Evolutionary conservation across 805 yeast genomes (phyloP), one percentile per base, ranked within the genome.

Genomic region (Metschnikowia anglica): DNA sequence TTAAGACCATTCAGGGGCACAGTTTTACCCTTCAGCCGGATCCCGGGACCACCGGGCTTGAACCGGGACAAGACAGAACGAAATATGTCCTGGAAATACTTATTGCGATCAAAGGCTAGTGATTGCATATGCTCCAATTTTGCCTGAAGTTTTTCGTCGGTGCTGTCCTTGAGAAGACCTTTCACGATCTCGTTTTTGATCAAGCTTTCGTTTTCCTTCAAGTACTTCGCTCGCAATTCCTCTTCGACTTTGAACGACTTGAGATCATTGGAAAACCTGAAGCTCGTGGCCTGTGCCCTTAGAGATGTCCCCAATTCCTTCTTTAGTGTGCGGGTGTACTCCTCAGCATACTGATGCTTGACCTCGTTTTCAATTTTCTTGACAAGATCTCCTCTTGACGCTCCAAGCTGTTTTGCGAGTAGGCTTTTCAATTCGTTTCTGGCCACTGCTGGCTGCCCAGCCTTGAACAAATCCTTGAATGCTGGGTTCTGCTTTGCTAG

Each of bases 61-160:
- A 46, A 31, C 19, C 44, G 37, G 19, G 43, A 27, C 9, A 55
- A 20, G 7, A 52, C 13, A n/a, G 49, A 52, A 8, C 29, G 34
- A 23, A 58, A 32, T 19, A 58, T 37, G 35, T 25, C 18, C 20
- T 34, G 34, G 36, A 49, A 53, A 39, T 48, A 51, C 23, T 21
- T 30, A 23, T 25, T 31, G 23, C 47, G 34, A 39, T 48, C 47
- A 11, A 48, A 20, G 5, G 17, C 28, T 4, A 50, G 16, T 6
- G 39, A 9, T n/a, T 27, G 32, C 19, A 38, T n/a, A 5, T 17
- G 13, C 15, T 34, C 38, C 16, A 48, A 29, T 17, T 39, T 53
- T 9, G 13, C 18, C 36, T 26, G 36, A 21, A 44, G 41, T 5
- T 15, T 13, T 15, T 18, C 33, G 30, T 48, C 51, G n/a, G 46